phyloP scores from a whole-genome alignment of 345 rosid species.

The Fremontodendron californicum region DNA sequence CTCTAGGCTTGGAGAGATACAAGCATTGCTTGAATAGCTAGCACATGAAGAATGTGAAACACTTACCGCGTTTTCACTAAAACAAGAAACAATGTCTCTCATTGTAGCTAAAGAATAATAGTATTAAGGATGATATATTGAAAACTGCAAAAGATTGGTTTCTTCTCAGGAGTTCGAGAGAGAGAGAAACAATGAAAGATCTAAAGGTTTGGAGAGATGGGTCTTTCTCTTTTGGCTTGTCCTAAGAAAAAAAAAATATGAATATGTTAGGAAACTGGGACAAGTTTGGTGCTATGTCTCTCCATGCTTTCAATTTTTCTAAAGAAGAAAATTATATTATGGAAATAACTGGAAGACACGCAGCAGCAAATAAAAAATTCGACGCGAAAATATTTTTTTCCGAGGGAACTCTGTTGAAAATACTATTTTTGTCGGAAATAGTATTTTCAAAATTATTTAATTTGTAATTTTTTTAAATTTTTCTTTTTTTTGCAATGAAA shows the following conservation, averaged over 20 bases:
- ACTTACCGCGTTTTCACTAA: conserved; percentile 65
- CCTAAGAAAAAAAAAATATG: conserved; percentile 18
- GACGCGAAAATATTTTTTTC: no score
- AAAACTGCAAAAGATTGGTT: background rate
- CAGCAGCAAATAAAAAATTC: no score
- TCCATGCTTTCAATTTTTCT: conserved; percentile 4
- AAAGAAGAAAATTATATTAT: conserved; percentile 5
- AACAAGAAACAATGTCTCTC: no score
- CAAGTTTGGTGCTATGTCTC: no score
- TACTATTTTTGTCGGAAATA: no score
- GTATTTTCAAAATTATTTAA: no score
- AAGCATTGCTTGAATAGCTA: conserved; percentile 44
- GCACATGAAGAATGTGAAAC: conserved; percentile 62
- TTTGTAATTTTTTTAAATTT: no score
- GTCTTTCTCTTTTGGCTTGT: no score
- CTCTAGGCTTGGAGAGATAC: conserved; percentile 47
- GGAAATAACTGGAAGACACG: conserved; percentile 11
- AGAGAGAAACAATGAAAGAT: conserved; percentile 16
- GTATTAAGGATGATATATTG: conserved; percentile 1
- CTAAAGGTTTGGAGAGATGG: no score
- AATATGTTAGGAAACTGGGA: conserved; percentile 18
- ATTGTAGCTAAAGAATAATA: no score
- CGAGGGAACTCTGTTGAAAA: no score
- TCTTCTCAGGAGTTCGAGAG: background rate
- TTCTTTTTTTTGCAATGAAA: no score